Percentiles rank a stretch among this genome's conserved stretches.
Evolutionary conservation across 345 rosid species (phyloP).

Genomic region (Cardiospermum halicacabum): DNA sequence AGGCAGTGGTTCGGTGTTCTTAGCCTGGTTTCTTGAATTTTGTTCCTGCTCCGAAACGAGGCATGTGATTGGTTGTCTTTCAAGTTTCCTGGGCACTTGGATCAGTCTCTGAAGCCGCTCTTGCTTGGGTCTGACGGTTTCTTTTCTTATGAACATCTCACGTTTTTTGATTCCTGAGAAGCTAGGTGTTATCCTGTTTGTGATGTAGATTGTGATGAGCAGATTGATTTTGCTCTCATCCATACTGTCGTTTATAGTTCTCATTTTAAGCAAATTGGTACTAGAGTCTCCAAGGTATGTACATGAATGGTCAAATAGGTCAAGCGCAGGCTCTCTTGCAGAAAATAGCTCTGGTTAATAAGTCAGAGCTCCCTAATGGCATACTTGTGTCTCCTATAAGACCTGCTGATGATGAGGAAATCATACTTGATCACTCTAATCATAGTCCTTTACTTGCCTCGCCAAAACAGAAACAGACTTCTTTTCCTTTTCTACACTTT

Average conservation of each 20-base stretch:
- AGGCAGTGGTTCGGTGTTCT: conserved; percentile 55
- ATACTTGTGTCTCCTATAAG: conserved; percentile 32
- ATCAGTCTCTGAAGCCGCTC: conserved; percentile 44
- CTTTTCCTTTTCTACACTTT: conserved; percentile 33
- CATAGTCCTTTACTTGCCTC: conserved; percentile 18
- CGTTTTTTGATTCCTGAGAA: not conserved
- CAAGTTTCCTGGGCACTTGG: conserved; percentile 52
- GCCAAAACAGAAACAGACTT: conserved; percentile 22
- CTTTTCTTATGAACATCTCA: too few relatives aligned
- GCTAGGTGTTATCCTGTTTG: not conserved
- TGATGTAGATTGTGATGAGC: conserved; percentile 36
- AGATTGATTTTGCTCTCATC: conserved; percentile 50
- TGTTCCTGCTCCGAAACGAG: conserved; percentile 53
- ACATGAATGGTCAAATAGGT: conserved; percentile 33
- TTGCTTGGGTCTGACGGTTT: conserved; percentile 43
- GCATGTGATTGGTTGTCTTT: conserved; percentile 53
- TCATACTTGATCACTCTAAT: conserved; percentile 1
- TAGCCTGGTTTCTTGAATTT: conserved; percentile 60
- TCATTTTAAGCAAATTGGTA: conserved; percentile 25
- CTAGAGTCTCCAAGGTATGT: conserved; percentile 65
- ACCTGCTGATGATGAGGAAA: conserved; percentile 18
- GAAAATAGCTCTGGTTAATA: conserved; percentile 36
- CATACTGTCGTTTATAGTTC: conserved; percentile 45
- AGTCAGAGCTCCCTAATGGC: conserved; percentile 41
- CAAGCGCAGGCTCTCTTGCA: conserved; percentile 44